A percentile compares a stretch with the other conserved stretches of the same genome.
phyloP scores from a whole-genome alignment of 2,329 filamentous ascomycete species.

The Fonsecaea erecta region DNA sequence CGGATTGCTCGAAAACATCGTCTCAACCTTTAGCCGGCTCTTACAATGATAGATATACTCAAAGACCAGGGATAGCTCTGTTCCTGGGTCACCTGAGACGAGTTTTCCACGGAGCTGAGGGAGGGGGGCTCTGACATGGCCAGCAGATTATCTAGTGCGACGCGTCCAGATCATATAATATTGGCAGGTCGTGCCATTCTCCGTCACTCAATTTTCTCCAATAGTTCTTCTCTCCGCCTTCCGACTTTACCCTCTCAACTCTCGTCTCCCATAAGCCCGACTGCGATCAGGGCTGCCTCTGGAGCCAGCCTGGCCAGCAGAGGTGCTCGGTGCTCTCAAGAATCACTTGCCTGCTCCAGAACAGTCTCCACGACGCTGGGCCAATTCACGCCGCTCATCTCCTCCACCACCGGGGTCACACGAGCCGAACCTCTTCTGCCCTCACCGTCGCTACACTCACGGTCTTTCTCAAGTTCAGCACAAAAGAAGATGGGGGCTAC shows the following conservation, averaged over 20 bases:
- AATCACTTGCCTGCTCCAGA: conserved; percentile 14
- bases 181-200: conserved; percentile 23
- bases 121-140: conserved; percentile 27
- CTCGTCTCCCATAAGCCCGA: conserved; percentile 10
- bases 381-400: neutral
- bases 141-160: conserved; percentile 30
- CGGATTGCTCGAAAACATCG: conserved; percentile 13
- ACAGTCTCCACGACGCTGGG: neutral
- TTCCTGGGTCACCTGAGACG: conserved; percentile 10
- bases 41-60: conserved; percentile 13
- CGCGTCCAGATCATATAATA: conserved; percentile 14
- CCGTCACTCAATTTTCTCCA: conserved; percentile 25
- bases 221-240: conserved; percentile 15
- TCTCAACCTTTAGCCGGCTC: conserved; percentile 21
- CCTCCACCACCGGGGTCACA: neutral
- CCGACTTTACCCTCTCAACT: conserved; percentile 24
- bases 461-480: conserved; percentile 58
- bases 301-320: conserved; percentile 13
- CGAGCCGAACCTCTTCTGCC: conserved; percentile 27
- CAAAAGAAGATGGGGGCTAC: conserved; percentile 75
- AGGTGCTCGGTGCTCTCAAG: neutral
- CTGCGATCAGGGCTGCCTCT: conserved; percentile 17
- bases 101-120: conserved; percentile 20
- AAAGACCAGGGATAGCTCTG: conserved; percentile 14
- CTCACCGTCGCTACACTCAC: conserved; percentile 34